Conservation (phyloP, 352 stramenopile genomes). For the Pythium plurisporium region DNA sequence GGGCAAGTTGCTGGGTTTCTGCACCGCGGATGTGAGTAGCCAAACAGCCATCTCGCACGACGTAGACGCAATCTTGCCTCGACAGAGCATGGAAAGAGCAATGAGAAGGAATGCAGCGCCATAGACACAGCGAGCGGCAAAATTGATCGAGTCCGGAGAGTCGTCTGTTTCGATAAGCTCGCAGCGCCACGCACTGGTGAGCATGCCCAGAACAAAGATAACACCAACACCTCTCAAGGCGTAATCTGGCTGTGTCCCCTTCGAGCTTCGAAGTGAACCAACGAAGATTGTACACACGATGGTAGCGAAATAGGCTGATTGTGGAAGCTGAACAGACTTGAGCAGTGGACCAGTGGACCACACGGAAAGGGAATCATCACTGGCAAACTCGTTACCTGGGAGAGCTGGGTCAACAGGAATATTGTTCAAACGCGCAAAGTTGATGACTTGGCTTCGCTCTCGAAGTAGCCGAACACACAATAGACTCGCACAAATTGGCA, state of each 20-base stretch:
- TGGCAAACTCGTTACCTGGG: constrained; percentile 66
- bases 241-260: neutral
- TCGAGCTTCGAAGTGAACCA: neutral
- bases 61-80: constrained; percentile 8
- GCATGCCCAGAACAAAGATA: constrained; percentile 30
- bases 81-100: constrained; percentile 5
- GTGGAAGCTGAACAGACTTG: constrained; percentile 18
- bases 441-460: constrained; percentile 83
- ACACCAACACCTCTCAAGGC: neutral
- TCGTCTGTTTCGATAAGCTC: neutral
- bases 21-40: constrained; percentile 53
- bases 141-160: neutral
- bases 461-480: constrained; percentile 58
- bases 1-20: constrained; percentile 55
- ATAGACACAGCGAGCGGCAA: constrained; percentile 49
- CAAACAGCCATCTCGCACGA: constrained; percentile 51
- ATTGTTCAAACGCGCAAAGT: constrained; percentile 76
- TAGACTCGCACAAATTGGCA: constrained; percentile 30
- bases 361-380: constrained; percentile 77
- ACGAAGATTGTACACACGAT: constrained; percentile 21
- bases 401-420: constrained; percentile 40
- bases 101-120: constrained; percentile 19
- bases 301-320: constrained; percentile 24
- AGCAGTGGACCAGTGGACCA: constrained; percentile 64
- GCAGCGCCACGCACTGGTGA: constrained; percentile 15